Conservation (phyloP, 441 rosid genomes). For the Bruguiera hainesii region DNA sequence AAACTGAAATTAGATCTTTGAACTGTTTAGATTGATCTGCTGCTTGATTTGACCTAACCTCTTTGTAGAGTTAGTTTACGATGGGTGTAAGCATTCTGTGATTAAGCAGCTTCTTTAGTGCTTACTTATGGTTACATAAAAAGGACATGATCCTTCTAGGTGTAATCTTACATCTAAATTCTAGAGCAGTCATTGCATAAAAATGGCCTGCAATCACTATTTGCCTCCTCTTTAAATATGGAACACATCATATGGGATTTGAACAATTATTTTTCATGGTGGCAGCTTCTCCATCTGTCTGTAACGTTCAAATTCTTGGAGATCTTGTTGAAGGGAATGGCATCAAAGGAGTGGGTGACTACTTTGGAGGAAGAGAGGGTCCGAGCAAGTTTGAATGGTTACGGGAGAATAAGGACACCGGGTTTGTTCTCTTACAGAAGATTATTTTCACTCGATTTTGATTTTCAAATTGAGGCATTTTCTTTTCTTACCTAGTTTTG, state of each 20-base stretch:
- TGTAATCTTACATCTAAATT: not conserved
- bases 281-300: conserved; percentile 94
- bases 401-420: conserved; percentile 67
- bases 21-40: not conserved
- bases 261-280: not conserved
- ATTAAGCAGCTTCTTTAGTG: not conserved
- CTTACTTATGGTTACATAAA: not conserved
- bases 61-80: not conserved
- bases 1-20: not conserved
- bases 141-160: not conserved
- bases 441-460: not conserved
- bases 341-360: conserved; percentile 80
- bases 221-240: no score
- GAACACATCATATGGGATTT: no score
- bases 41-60: not conserved
- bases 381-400: conserved; percentile 98
- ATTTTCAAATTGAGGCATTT: not conserved
- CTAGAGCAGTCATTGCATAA: not conserved
- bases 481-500: not conserved
- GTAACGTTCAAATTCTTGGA: conserved; percentile 75
- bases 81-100: not conserved
- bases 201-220: not conserved
- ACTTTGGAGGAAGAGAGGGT: conserved; percentile 99
- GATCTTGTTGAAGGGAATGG: conserved; percentile 79
- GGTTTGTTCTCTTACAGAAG: conserved; percentile 39